Conservation (phyloP, 1,139 yeast genomes). For the Suhomyces guaymorum region DNA sequence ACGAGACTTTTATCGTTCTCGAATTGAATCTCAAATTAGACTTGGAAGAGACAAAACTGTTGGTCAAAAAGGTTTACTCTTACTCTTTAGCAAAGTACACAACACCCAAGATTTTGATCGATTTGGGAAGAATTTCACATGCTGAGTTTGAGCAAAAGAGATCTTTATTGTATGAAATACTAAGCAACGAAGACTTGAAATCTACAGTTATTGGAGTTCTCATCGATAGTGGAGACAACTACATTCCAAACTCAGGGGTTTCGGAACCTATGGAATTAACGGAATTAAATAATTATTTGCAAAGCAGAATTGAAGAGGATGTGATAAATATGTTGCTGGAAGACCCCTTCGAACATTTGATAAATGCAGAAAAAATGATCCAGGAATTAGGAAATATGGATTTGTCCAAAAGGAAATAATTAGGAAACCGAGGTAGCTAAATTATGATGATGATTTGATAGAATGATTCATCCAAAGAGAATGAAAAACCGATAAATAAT, state of each 20-base stretch:
- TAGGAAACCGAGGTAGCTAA: too few species aligned
- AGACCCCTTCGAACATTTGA: conserved; percentile 18
- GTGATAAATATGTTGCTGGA: conserved; percentile 13
- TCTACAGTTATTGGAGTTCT: conserved; percentile 35
- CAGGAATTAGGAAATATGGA: conserved; percentile 14
- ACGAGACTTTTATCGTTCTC: conserved; percentile 44
- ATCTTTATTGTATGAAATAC: conserved; percentile 16
- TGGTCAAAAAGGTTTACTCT: conserved; percentile 22
- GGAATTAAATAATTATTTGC: conserved; percentile 12
- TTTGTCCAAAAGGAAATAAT: too few species aligned
- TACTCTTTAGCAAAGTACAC: conserved; percentile 19
- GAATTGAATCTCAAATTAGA: conserved; percentile 22
- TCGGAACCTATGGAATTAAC: conserved; percentile 1
- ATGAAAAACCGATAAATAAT: neutral
- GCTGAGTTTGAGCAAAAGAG: conserved; percentile 21
- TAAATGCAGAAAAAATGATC: conserved; percentile 32
- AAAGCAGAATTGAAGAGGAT: conserved; percentile 11
- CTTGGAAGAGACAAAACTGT: conserved; percentile 17
- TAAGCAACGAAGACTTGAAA: conserved; percentile 14
- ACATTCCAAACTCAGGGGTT: conserved; percentile 21
- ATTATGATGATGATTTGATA: too few species aligned
- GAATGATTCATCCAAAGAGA: too few species aligned
- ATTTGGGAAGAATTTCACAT: conserved; percentile 30
- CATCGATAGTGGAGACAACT: conserved; percentile 43
- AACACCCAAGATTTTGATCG: conserved; percentile 30